Base-by-base conservation (phyloP, 768 basidiomycete species). In the Mycena latifolia region DNA sequence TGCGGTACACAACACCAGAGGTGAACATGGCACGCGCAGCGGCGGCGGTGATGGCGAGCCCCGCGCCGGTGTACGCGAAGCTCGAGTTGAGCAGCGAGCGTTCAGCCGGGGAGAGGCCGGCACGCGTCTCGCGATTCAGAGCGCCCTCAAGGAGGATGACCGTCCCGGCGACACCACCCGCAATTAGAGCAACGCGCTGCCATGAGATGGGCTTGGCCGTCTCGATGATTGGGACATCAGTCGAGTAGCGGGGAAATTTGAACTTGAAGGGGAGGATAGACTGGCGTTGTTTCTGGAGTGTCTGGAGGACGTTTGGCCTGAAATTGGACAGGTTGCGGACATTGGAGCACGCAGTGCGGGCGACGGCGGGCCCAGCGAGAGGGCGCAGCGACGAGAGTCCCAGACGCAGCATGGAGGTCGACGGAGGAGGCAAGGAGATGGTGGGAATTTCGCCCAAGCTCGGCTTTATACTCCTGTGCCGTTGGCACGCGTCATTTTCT, bases 1-100 rank as follows among this genome's bases (percentile, higher is more conserved):
- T 81, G 60, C 90, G 85, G 78, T 88, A 88, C 3, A 89, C 87
- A 51, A 86, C 74, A 2, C 93, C 90, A 59, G 86, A 86, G 69
- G 78, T 86, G 78, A 93, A 94, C 79, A 95, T 81, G 52, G 87
- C 79, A n/a, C 92, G 87, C 3, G 95, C 95, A n/a, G 88, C 88
- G 17, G 90, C 74, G 0, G 94, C 94, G 1, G 93, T 94, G 37
- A 95, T 76, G 3, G 82, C 82, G 27, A 96, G 86, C 1, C 94
- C 95, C 51, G 85, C 91, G 14, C 91, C 94, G 8, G 94, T 93
- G 71, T 94, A 96, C 73, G 87, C 89, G 84, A 94, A 95, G 61
- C 86, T 90, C 41, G 90, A 88, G 71, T 95, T 87, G 5, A 95
- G 81, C 72, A 92, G 87, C 14, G 86, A 86, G 61, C 83, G 88